Conservation (phyloP, 345 rosid genomes). For the Eucalyptus sp. region DNA sequence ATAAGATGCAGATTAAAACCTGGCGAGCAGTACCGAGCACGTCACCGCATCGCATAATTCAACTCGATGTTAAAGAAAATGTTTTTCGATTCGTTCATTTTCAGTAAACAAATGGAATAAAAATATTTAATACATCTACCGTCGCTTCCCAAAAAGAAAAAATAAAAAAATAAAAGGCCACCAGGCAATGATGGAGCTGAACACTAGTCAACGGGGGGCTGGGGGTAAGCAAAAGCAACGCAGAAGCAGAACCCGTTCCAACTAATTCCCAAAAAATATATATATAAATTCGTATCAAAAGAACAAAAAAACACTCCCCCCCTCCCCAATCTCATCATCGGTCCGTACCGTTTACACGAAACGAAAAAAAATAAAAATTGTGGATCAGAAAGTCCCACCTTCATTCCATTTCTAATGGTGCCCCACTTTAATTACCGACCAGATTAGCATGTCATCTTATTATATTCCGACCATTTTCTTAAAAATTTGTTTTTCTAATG, state of each 20-base stretch:
- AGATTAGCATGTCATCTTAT: neutral
- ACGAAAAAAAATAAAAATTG: neutral
- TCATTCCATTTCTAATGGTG: neutral
- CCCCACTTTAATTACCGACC: neutral
- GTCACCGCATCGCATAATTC: neutral
- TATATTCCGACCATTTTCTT: neutral
- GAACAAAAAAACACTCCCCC: too few species aligned
- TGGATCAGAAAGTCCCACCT: neutral
- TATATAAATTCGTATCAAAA: neutral
- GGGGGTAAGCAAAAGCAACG: neutral
- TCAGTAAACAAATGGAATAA: neutral
- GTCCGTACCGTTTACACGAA: neutral
- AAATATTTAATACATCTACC: neutral
- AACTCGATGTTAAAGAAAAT: neutral
- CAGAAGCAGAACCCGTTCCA: too few species aligned
- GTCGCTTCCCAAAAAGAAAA: too few species aligned
- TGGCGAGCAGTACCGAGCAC: neutral
- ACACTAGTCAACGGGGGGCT: neutral
- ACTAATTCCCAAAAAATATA: too few species aligned
- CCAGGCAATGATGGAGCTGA: neutral
- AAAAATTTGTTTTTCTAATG: neutral
- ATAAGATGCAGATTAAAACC: neutral
- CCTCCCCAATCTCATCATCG: neutral
- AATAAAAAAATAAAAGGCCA: neutral
- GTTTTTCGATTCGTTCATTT: too few species aligned